These are phyloP conservation scores for Clavispora phyllophila DNA, from an alignment of 805 yeast species.

Conservation along the genomic window DNA sequence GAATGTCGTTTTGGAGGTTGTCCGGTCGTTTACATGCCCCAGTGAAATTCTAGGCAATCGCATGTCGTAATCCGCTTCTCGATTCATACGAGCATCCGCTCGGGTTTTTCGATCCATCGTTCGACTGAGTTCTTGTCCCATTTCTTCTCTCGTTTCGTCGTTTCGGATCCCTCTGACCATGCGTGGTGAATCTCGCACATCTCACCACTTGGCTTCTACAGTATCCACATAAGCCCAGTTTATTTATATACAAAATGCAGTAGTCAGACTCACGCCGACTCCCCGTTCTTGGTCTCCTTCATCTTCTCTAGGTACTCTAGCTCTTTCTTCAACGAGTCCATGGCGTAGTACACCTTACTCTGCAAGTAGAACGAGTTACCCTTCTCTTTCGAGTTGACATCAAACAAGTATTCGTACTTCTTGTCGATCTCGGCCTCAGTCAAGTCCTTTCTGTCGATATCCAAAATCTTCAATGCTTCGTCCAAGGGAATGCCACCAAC, in stretches of 20 bases:
- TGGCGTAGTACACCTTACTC: slow-evolving; percentile 88
- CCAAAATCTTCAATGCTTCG: slow-evolving; percentile 88
- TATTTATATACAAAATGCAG: background rate
- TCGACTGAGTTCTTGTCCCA: too few species aligned
- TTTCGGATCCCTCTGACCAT: too few species aligned
- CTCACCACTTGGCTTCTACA: background rate
- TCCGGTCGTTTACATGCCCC: background rate
- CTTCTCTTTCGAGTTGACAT: slow-evolving; percentile 85
- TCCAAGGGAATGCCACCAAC: slow-evolving; percentile 77
- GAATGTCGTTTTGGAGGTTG: too few species aligned
- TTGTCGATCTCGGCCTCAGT: slow-evolving; percentile 55
- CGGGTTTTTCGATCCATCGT: too few species aligned
- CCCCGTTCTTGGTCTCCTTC: slow-evolving; percentile 23
- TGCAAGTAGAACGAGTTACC: slow-evolving; percentile 96
- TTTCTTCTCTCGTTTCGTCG: too few species aligned
- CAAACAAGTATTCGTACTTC: slow-evolving; percentile 77
- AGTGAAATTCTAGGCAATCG: too few species aligned
- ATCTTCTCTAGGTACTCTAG: slow-evolving; percentile 51
- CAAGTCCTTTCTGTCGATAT: slow-evolving; percentile 58
- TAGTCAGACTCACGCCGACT: background rate
- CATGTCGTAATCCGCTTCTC: too few species aligned
- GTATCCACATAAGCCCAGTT: background rate
- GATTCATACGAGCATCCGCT: too few species aligned
- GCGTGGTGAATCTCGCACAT: too few species aligned
- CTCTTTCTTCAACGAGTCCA: slow-evolving; percentile 84